Base-by-base conservation (phyloP, 1,284 basidiomycete genomes). In the Ceratobasidium sp. region DNA sequence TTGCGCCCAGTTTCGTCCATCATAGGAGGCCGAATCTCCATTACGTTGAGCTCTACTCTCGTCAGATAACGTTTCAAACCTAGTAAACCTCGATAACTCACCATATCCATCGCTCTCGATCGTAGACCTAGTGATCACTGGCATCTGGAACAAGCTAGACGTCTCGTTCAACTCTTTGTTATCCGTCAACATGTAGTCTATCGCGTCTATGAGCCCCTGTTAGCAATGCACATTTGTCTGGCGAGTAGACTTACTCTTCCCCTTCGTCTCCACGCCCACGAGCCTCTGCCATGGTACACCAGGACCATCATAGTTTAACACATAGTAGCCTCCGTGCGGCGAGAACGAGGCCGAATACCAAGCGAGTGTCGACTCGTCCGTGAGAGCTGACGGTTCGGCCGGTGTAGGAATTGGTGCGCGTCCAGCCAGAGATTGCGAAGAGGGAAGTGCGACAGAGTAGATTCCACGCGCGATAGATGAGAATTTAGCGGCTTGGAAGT, bases 1-100 rank as follows among this genome's bases (percentile, higher is more conserved):
- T 92, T 95, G 43, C 93, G 89, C 5, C 97, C 97, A 9, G 92
- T 91, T 77, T 93, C 89, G 80, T 99, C 97, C 88, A 98, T 93
- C 77, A 89, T 87, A 5, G 95, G 94, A 19, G 97, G 97, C 16
- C 95, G 88, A 77, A 97, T 88, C 83, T 98, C 96, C 78, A 92
- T 87, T 71, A 93, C 92, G 81, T 96, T 97, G 65, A 97, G 85
- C 79, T 93, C 93, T 92, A 78, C 24, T 43, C 24, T 24, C 61
- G 11, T 14, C 19, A 24, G 37, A 56, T 65, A 56, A 72, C 75
- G 11, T 76, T 74, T 79, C 75, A 77, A 72, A 58, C 46, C 24
- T 56, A 48, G 51, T 24, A 77, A 51, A 22, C 27, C 41, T 43
- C 29, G 24, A 3, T n/a, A 22, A 81, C 86, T 78, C 78, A 95